Evolutionary conservation across 208 protist genomes (phyloP), one percentile per base, ranked within the genome.

Genomic region (Trypanosoma lewisi): DNA sequence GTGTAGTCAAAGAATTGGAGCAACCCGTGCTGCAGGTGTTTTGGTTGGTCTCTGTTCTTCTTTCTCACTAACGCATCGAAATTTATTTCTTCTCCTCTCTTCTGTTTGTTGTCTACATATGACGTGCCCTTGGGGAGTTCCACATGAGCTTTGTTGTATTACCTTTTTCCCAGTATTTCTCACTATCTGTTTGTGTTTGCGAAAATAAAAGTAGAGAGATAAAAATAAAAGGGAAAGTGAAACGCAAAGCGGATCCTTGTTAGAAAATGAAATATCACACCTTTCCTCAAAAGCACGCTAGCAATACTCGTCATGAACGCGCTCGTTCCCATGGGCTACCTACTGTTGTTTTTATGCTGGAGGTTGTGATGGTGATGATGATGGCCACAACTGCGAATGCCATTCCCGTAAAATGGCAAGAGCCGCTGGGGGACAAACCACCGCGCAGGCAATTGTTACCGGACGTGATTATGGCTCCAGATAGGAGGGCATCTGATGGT

Each of bases 401-500:
- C 14, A 44, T 12, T 28, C 51, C 59, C 9, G 30, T 65, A 16
- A n/a, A 62, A 25, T 67, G 59, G 59, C n/a, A 4, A 16, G 34
- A 28, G 23, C 57, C 59, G 47, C 52, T 66, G n/a, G 58, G 23
- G 17, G 8, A 64, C 12, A 67, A 62, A 23, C 17, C 25, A 0
- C 21, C 27, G 30, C 47, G 17, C 8, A 36, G 41, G 5, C 28
- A 11, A 14, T 12, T 61, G 12, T 19, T 66, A 12, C 67, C 37
- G 16, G 52, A 62, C 14, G 67, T 67, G 34, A 44, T 60, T 1
- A 44, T 73, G 36, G 37, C 58, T 2, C 55, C 42, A n/a, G 56
- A 58, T 27, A n/a, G 37, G 0, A n/a, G 37, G 0, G 9, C 36
- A 4, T 37, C 48, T 9, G 0, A 5, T 33, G 25, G 16, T 44